Evolutionary conservation across 495 filamentous ascomycete genomes (phyloP).

Genomic region (Margaritispora aquatica): DNA sequence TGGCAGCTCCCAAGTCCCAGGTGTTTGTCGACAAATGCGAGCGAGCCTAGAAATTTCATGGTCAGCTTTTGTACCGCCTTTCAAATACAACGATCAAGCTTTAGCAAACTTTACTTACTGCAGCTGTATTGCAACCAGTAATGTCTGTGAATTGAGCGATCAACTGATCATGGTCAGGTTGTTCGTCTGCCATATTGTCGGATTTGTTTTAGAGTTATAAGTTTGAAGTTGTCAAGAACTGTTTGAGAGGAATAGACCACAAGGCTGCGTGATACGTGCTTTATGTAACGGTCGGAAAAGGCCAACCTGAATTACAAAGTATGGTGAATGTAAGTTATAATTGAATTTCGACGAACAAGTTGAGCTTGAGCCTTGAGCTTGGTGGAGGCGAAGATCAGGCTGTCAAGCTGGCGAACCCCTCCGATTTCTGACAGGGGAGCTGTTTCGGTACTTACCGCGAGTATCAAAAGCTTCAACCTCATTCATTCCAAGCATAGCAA

Average conservation of each 20-base stretch:
- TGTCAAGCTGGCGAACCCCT: slow-evolving; percentile 8
- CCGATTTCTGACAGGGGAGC: not conserved
- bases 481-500: not conserved
- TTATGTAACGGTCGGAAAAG: no score
- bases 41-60: slow-evolving; percentile 48
- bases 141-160: slow-evolving; percentile 69
- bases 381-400: not conserved
- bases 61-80: not conserved
- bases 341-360: no score
- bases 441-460: slow-evolving; percentile 1
- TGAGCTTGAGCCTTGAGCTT: not conserved
- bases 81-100: not conserved
- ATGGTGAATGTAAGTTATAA: not conserved
- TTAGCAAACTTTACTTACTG: slow-evolving; percentile 42
- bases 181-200: not conserved
- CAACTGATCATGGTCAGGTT: slow-evolving; percentile 55
- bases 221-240: no score
- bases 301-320: no score
- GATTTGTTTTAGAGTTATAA: no score
- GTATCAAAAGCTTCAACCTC: slow-evolving; percentile 21
- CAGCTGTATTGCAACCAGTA: slow-evolving; percentile 56
- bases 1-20: slow-evolving; percentile 66
- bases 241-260: no score
- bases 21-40: slow-evolving; percentile 59
- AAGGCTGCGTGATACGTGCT: no score